A percentile compares a stretch with the other conserved stretches of the same genome.
Evolutionary conservation across 1,284 basidiomycete species (phyloP).

Genomic region (Entoloma clypeatum): DNA sequence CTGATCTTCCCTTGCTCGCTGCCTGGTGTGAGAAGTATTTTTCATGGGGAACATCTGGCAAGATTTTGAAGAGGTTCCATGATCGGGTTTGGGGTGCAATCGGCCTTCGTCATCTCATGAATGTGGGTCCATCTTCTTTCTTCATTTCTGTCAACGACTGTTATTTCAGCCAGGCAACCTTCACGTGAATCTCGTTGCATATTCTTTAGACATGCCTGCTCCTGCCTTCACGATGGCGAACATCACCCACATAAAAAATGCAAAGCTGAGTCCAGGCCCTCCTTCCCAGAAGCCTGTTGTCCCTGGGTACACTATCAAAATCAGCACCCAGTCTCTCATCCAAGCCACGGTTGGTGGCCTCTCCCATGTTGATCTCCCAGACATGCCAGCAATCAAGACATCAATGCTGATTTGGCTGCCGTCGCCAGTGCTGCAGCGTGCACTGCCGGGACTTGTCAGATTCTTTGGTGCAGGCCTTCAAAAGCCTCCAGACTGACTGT

Average conservation of each 20-base stretch:
- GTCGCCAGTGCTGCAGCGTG: not conserved
- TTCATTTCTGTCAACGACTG: not conserved
- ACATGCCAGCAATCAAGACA: not conserved
- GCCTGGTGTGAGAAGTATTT: slow-evolving; percentile 1
- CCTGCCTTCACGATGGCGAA: not conserved
- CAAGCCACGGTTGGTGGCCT: not conserved
- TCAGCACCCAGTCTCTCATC: not conserved
- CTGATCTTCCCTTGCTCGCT: not conserved
- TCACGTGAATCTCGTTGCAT: not conserved
- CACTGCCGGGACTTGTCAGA: not conserved
- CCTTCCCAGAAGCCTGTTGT: not conserved
- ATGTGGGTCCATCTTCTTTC: not conserved
- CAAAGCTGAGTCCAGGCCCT: not conserved
- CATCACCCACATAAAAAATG: not conserved
- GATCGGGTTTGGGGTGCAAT: not conserved
- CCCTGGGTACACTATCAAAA: not conserved
- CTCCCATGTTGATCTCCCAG: not conserved
- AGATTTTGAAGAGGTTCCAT: not conserved
- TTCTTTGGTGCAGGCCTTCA: too few relatives aligned
- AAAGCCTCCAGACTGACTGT: too few relatives aligned
- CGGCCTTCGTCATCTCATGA: not conserved
- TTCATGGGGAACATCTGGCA: not conserved
- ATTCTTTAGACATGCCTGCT: not conserved
- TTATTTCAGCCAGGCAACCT: not conserved
- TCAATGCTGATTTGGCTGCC: not conserved